Base-by-base conservation (phyloP, 2,329 filamentous ascomycete genomes). In the Diaporthe citriasiana region DNA sequence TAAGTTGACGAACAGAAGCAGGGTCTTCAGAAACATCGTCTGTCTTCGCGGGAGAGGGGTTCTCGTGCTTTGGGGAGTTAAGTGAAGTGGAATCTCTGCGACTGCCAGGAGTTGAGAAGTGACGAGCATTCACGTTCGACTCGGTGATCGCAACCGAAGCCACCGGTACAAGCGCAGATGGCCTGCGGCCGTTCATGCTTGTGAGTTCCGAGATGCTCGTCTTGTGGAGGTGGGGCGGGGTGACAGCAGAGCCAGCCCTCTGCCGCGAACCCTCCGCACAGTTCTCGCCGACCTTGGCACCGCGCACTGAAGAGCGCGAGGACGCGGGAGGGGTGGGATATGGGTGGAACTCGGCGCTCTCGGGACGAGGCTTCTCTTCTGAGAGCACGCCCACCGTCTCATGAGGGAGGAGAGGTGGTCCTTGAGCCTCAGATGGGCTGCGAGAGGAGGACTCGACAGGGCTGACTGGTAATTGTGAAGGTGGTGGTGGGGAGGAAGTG, bases 91-190 rank as follows among this genome's bases (percentile, higher is more conserved):
- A 85, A 76, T 87, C 83, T 81, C 82, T 83, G 83, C 85, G 86
- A 79, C 87, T 87, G 80, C 87, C 88, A 77, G 93, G 92, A 76
- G 92, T 93, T 78, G 92, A 94, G 78, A 94, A 88, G 82, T 94
- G 90, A 77, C 88, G 86, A 81, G 92, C 92, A 84, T 90, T 87
- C 79, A 93, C 91, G 80, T 86, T 86, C 74, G 88, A 89, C 78
- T 89, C 89, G 78, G 90, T 90, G 78, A 93, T 88, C 79, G 92
- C 72, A 13, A 68, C 86, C 80, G 88, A 90, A 77, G 91, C 90
- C 79, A 93, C 85, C 78, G 93, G 90, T 78, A 88, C 87, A 78
- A 87, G 83, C 69, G 86, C 79, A 69, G 87, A 88, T 71, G 82
- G 81, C 77, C 84, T 85, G 74, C 84, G 85, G 79, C 82, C 80